Evolutionary conservation across 768 basidiomycete species (phyloP).

Genomic region (Roridomyces roridus): DNA sequence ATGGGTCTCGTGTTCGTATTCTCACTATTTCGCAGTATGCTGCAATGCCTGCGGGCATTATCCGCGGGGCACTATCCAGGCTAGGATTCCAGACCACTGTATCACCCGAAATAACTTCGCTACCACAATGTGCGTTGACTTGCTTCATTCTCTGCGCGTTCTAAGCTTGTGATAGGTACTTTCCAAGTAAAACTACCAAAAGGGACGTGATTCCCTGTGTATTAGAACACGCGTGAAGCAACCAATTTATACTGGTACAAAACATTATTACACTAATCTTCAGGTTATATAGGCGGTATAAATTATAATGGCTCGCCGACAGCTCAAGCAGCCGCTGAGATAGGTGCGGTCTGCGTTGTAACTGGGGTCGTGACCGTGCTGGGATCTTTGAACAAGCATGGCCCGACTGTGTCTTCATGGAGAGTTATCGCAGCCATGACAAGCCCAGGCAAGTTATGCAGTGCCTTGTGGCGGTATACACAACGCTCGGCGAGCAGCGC

Average conservation of each 20-base stretch:
- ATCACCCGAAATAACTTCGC: constrained; percentile 73
- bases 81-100: constrained; percentile 81
- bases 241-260: constrained; percentile 2
- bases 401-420: neutral
- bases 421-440: neutral
- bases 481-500: constrained; percentile 19
- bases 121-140: constrained; percentile 79
- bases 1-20: neutral
- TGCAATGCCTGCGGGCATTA: constrained; percentile 82
- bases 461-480: constrained; percentile 8
- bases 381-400: constrained; percentile 1
- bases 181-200: constrained; percentile 86
- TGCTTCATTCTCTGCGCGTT: neutral
- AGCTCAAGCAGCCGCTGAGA: neutral
- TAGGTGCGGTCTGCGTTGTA: neutral
- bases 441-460: neutral
- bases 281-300: no score
- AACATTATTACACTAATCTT: constrained; percentile 3
- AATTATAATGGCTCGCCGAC: no score
- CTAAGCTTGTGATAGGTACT: constrained; percentile 56
- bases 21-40: constrained; percentile 62
- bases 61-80: constrained; percentile 81
- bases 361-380: neutral
- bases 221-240: neutral
- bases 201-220: constrained; percentile 39